Base-by-base conservation (phyloP, 108 stramenopile species). In the Cyclotella choctawhatcheeana region DNA sequence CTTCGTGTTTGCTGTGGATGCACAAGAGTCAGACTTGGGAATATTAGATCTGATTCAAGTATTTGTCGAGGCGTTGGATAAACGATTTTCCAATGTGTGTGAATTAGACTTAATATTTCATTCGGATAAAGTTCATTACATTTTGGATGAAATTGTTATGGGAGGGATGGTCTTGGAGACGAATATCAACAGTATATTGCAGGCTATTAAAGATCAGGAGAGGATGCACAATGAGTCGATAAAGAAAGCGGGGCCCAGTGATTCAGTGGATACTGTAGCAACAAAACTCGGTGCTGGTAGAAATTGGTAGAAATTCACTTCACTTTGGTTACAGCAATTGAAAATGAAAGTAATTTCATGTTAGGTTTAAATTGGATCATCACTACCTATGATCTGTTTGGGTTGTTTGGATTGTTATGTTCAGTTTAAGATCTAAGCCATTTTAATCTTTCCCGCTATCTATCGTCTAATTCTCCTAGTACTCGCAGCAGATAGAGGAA, bases 161-260 rank as follows among this genome's bases (percentile, higher is more conserved):
- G 99, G 96, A 17, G 98, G 99, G 18, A 98, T 99, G 98, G 99
- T 99, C 20, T 78, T 99, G 62, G 99, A 99, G 74, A 99, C 98
- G 17, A 99, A 98, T 82, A 97, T 98, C 64, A 84, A 78, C 67
- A 56, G 82, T 16, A 96, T 99, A 63, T 76, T 99, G 37, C 83
- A 89, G 50, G 88, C 97, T 12, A 89, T 98, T 62, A 94, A 92
- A 55, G 98, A 98, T 69, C 98, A 98, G 74, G 95, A 88, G 30
- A 96, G 86, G 53, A 86, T 99, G 67, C 94, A 98, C 56, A 45
- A 82, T 44, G 89, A 89, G 58, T 84, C 83, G 16, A 69, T 94
- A 53, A 89, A 64, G 26, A 87, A 74, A 27, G 72, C 55, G 14
- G 90, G 86, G n/a, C 76, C 82, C 5, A 74, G 74, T 58, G 76